Percentiles rank a stretch among this genome's conserved stretches.
Conservation (phyloP, 768 basidiomycete species). For the Gymnopilus dilepis region DNA sequence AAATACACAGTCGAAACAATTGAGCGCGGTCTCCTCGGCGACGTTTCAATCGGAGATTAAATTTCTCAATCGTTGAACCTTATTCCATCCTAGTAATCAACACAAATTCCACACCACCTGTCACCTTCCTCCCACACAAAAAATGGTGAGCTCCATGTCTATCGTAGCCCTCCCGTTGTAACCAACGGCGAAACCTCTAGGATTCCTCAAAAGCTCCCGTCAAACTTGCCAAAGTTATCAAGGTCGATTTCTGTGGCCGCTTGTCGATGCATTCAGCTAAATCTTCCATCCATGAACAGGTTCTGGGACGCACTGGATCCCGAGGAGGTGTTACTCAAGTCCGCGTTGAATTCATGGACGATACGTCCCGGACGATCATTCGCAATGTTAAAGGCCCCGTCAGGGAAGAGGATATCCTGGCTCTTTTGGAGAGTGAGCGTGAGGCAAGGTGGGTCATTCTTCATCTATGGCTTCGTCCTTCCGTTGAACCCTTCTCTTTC, state of each 20-base stretch:
- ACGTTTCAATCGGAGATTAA: conserved; percentile 34
- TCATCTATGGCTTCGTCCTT: neutral
- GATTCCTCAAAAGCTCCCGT: conserved; percentile 91
- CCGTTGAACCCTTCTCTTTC: conserved; percentile 7
- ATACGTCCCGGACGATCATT: conserved; percentile 93
- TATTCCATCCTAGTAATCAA: conserved; percentile 36
- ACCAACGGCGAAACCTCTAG: conserved; percentile 40
- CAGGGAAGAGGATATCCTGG: conserved; percentile 93
- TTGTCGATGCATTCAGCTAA: conserved; percentile 12
- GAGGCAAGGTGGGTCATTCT: conserved; percentile 84
- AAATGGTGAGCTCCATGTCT: conserved; percentile 39
- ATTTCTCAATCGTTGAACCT: conserved; percentile 31
- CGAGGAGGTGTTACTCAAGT: conserved; percentile 99
- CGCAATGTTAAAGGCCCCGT: conserved; percentile 99
- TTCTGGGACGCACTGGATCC: conserved; percentile 97
- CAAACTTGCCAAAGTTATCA: conserved; percentile 97
- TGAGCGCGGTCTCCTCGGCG: neutral
- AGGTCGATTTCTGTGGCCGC: conserved; percentile 55
- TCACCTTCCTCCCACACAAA: conserved; percentile 27
- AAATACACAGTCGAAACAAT: no score
- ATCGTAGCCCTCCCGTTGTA: neutral
- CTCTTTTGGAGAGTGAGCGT: conserved; percentile 96
- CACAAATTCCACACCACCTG: conserved; percentile 28
- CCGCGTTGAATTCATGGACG: conserved; percentile 99
- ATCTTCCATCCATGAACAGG: conserved; percentile 49